Base-by-base conservation (phyloP, 164 flowering plant species). In the Piper longum region DNA sequence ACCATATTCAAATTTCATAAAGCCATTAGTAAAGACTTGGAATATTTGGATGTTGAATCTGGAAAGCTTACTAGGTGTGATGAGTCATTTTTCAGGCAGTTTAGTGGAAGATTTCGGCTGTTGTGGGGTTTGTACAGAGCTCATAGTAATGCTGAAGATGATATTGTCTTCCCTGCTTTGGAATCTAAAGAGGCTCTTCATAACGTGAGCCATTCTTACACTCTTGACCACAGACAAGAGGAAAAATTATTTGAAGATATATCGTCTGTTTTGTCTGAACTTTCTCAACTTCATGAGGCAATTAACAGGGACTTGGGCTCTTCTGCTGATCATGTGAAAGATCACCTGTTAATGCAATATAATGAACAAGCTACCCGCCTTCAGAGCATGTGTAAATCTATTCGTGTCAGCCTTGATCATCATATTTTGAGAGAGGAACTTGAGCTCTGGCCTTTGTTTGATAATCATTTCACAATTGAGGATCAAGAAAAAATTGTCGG, bases 81-180 rank as follows among this genome's bases (percentile, higher is more conserved):
- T 59, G 88, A 79, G 65, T 71, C 76, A 44, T 81, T 85, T 64
- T 81, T 91, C 59, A 74, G 95, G 72, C 83, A 87, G 72, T 91
- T 91, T 69, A 80, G 74, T 72, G 98, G 98, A 60, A 83, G 98
- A 73, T 91, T 91, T 77, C 95, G 83, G 56, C 72, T 91, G 54
- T 75, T 91, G 56, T 83, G 89, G 92, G 98, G 96, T 8, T 76
- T 91, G 63, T 91, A 91, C 74, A 83, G 83, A 77, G 96, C 95
- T 69, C 98, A 91, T 54, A 91, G 98, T 69, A 91, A 91, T 76
- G 96, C 98, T 4, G 98, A 91, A 70, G 98, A 91, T 82, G 98
- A 91, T 63, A 91, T 91, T 42, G 98, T 89, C 13, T 91, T 91
- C 68, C 98, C 98, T 67, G 98, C 96, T 17, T 62, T 91, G 72